Evolutionary conservation across 2,329 filamentous ascomycete species (phyloP), one percentile per base, ranked within the genome.

Genomic region (Colletotrichum tanaceti): DNA sequence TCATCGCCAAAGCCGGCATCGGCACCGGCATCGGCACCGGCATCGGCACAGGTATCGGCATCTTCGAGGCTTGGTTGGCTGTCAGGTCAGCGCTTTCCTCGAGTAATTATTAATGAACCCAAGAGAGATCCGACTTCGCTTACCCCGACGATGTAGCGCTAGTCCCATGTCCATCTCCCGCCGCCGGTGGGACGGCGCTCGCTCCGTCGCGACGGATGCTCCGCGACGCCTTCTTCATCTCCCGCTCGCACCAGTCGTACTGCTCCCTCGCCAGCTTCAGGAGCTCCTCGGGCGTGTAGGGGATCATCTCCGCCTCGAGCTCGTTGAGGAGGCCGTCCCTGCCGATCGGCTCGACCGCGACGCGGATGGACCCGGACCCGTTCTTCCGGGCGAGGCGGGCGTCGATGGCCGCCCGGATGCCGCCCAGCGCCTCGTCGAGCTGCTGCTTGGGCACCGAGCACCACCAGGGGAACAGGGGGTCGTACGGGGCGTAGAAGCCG

Each of bases 381-480:
- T 58, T 60, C 38, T 65, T 65, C 38, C 65, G 32, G 9, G n/a
- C 32, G 0, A 87, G 75, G 1, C 78, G 75, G 38, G 76, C 75
- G 46, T 80, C 75, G n/a, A 87, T 77, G 3, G 78, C 71, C 0
- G 75, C 71, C 2, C 81, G 72, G 41, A 83, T 75, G 0, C 73
- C 73, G 11, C 76, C 71, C 4, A 87, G 73, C 0, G 77, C 75
- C 2, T 71, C 68, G 28, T 82, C 74, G 3, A 85, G 76, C 2
- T 77, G 73, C 2, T 75, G 72, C 71, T 83, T 86, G 0, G 86
- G 85, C 6, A 78, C 74, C 0, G 78, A 75, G 0, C 83, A 80
- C 87, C 87, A 89, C 84, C 85, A 89, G 49, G 85, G 82, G 62
- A 88, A 88, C 16, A 80, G 64, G 0, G 87, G 86, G 70, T 89